phyloP scores from a whole-genome alignment of 495 filamentous ascomycete genomes.

The Chaetomium fimeti region DNA sequence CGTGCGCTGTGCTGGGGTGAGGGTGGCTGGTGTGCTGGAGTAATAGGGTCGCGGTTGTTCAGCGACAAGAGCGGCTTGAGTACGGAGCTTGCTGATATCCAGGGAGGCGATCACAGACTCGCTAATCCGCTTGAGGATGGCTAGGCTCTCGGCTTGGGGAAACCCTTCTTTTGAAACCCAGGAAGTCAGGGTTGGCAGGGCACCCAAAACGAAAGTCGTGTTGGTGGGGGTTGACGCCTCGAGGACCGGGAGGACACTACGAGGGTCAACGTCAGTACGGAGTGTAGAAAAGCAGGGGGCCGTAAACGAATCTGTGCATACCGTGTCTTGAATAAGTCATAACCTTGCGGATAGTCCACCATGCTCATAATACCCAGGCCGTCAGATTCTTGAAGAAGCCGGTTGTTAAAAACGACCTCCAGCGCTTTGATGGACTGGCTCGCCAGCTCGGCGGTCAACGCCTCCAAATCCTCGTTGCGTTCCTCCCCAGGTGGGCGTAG shows the following conservation, averaged over 20 bases:
- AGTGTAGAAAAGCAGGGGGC: too few relatives aligned
- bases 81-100: background rate
- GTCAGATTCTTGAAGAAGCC: background rate
- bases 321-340: conserved; percentile 3
- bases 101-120: background rate
- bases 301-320: background rate
- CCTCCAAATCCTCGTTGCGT: background rate
- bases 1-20: too few relatives aligned
- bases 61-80: background rate
- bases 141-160: background rate
- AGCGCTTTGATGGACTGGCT: background rate
- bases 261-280: background rate
- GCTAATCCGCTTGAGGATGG: background rate
- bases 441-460: background rate
- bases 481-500: background rate
- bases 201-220: background rate
- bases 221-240: background rate
- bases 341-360: background rate
- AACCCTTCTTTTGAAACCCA: background rate
- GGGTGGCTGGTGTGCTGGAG: too few relatives aligned
- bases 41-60: too few relatives aligned
- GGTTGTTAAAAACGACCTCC: background rate
- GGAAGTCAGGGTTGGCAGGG: background rate
- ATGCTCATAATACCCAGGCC: background rate
- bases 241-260: background rate